Evolutionary conservation across 495 filamentous ascomycete species (phyloP).

Genomic region (Hypoxylon cercidicola): DNA sequence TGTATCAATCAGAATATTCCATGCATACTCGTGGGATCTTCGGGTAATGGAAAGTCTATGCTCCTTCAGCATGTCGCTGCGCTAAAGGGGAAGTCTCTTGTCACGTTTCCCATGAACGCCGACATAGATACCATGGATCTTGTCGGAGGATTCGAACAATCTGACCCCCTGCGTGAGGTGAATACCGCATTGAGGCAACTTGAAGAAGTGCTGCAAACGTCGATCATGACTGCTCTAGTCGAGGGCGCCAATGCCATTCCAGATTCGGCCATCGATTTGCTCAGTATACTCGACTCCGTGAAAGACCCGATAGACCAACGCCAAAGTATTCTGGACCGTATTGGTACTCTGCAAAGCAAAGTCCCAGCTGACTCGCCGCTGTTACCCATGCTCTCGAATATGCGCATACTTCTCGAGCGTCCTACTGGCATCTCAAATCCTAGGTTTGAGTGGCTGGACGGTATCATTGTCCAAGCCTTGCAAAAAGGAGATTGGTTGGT

Average conservation of each 20-base stretch:
- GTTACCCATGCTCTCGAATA: conserved; percentile 41
- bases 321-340: conserved; percentile 44
- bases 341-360: conserved; percentile 44
- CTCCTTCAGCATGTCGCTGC: conserved; percentile 83
- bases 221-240: conserved; percentile 62
- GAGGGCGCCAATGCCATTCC: conserved; percentile 52
- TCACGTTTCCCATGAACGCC: conserved; percentile 84
- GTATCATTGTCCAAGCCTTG: conserved; percentile 86
- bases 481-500: conserved; percentile 91
- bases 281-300: conserved; percentile 49
- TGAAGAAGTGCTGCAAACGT: conserved; percentile 61
- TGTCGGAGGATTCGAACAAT: conserved; percentile 95
- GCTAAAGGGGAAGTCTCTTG: conserved; percentile 73
- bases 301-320: conserved; percentile 42
- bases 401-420: conserved; percentile 52
- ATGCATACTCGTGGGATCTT: conserved; percentile 85
- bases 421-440: conserved; percentile 68
- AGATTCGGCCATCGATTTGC: conserved; percentile 54
- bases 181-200: conserved; percentile 66
- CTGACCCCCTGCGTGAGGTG: conserved; percentile 77
- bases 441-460: conserved; percentile 96
- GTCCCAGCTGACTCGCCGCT: conserved; percentile 43
- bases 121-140: conserved; percentile 98
- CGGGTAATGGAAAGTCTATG: conserved; percentile 86
- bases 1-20: conserved; percentile 88